These are phyloP conservation scores for Venturia asperata DNA, from an alignment of 2,329 filamentous ascomycete genomes.

Conservation along the genomic window DNA sequence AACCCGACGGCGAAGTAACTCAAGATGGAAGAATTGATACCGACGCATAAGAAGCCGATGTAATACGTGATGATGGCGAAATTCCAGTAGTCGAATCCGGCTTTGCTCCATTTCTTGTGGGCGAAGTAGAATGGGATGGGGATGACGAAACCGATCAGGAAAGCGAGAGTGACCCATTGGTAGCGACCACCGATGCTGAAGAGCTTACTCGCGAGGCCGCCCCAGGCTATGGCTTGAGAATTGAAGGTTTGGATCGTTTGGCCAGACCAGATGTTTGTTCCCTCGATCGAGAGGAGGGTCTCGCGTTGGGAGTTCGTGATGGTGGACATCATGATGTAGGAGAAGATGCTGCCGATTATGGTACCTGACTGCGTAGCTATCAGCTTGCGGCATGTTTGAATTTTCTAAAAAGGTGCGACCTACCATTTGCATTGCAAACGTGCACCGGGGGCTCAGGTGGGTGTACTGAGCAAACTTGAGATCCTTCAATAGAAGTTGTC, in stretches of 20 bases:
- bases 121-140: constrained; percentile 30
- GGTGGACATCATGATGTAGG: constrained; percentile 41
- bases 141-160: constrained; percentile 36
- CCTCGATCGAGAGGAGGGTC: constrained; percentile 35
- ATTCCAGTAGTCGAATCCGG: constrained; percentile 33
- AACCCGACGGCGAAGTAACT: constrained; percentile 32
- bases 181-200: constrained; percentile 35
- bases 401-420: neutral
- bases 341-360: constrained; percentile 35
- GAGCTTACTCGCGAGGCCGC: constrained; percentile 13
- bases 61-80: constrained; percentile 39
- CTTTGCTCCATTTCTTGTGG: constrained; percentile 15
- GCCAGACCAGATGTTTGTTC: constrained; percentile 41
- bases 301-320: constrained; percentile 38
- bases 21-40: constrained; percentile 35
- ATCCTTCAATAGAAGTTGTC: constrained; percentile 22
- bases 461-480: constrained; percentile 37
- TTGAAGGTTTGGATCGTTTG: constrained; percentile 40
- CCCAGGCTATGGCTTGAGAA: constrained; percentile 23
- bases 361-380: constrained; percentile 23
- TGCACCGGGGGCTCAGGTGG: constrained; percentile 36
- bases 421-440: constrained; percentile 38
- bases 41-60: constrained; percentile 38
- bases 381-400: no score
- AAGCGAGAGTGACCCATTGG: constrained; percentile 33